Evolutionary conservation across 768 basidiomycete species (phyloP).

Genomic region (Hygrocybe punicea): DNA sequence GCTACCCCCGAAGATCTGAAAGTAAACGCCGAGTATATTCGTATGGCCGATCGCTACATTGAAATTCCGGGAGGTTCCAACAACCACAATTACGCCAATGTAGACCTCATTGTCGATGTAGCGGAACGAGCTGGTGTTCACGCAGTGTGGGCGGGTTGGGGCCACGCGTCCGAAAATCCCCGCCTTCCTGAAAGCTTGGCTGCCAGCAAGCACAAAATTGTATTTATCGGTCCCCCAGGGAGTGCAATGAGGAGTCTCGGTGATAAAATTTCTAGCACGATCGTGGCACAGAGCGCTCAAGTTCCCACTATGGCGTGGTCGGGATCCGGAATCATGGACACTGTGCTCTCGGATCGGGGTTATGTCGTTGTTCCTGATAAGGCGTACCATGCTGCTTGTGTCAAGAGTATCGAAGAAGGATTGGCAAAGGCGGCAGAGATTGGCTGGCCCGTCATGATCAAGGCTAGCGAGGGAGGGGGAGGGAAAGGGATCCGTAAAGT

Average conservation of each 20-base stretch:
- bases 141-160: constrained; percentile 99
- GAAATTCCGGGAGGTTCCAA: constrained; percentile 98
- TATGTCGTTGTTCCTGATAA: constrained; percentile 93
- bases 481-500: constrained; percentile 99
- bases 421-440: constrained; percentile 79
- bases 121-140: constrained; percentile 97
- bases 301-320: constrained; percentile 99
- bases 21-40: constrained; percentile 99
- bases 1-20: constrained; percentile 98
- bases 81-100: constrained; percentile 99
- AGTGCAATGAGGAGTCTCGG: constrained; percentile 98
- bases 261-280: constrained; percentile 99
- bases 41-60: constrained; percentile 99
- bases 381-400: constrained; percentile 85
- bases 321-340: constrained; percentile 89
- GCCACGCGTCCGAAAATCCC: constrained; percentile 98
- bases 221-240: constrained; percentile 98
- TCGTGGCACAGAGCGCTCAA: constrained; percentile 93
- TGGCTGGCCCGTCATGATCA: constrained; percentile 99
- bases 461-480: constrained; percentile 98
- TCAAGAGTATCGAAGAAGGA: constrained; percentile 84
- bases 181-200: constrained; percentile 90
- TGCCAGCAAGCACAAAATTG: constrained; percentile 90
- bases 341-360: constrained; percentile 75
- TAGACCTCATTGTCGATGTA: constrained; percentile 97